Evolutionary conservation across 164 flowering plant species (phyloP).

Genomic region (Chloranthus sessilifolius): DNA sequence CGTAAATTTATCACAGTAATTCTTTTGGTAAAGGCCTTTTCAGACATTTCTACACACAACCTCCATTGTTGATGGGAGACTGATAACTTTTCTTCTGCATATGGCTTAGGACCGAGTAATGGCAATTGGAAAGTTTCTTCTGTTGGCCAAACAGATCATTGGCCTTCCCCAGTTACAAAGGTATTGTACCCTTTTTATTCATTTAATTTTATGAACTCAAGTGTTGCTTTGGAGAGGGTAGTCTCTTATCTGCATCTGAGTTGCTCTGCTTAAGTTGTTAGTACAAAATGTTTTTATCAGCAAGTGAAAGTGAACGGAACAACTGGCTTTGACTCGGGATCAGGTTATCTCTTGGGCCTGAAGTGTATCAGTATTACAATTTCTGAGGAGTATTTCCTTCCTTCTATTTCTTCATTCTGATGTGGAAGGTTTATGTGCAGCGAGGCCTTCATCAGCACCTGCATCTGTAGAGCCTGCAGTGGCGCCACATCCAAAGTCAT

Average conservation of each 20-base stretch:
- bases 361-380: too few species aligned
- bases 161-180: conserved; percentile 27
- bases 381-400: not conserved
- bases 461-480: conserved; percentile 44
- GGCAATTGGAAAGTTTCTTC: conserved; percentile 14
- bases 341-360: too few species aligned
- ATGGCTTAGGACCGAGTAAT: conserved; percentile 43
- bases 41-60: not conserved
- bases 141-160: conserved; percentile 35
- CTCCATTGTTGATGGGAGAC: not conserved
- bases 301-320: conserved; percentile 47
- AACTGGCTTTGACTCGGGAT: conserved; percentile 31
- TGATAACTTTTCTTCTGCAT: conserved; percentile 7
- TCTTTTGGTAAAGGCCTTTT: not conserved
- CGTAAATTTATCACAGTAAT: too few species aligned
- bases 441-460: conserved; percentile 65
- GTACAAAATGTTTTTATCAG: conserved; percentile 25
- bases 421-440: conserved; percentile 27
- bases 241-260: not conserved
- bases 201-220: not conserved
- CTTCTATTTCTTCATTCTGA: not conserved
- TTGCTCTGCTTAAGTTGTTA: not conserved
- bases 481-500: conserved; percentile 78
- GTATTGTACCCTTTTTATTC: conserved; percentile 23
- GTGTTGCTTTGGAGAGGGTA: conserved; percentile 1